Evolutionary conservation across 371 early-diverging fungal species (phyloP).

Genomic region (Paraphysoderma sedebokerense): DNA sequence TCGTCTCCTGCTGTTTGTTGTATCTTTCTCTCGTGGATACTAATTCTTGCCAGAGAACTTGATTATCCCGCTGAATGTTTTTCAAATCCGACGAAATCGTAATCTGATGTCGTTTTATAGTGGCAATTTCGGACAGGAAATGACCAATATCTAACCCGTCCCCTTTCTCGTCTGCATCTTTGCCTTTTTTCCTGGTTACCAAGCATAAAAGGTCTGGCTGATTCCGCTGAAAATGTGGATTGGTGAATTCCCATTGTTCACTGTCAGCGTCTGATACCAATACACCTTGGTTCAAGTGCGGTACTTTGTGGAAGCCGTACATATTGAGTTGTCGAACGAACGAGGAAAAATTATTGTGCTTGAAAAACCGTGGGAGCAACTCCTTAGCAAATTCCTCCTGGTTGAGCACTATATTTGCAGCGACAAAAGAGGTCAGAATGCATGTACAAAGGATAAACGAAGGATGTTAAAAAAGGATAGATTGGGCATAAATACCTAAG

Average conservation of each 20-base stretch:
- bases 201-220: slow-evolving; percentile 62
- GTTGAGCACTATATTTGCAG: slow-evolving; percentile 62
- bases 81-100: slow-evolving; percentile 72
- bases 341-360: slow-evolving; percentile 66
- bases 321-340: slow-evolving; percentile 76
- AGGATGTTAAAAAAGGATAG: too few relatives aligned
- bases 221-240: slow-evolving; percentile 47
- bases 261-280: slow-evolving; percentile 28
- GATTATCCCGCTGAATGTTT: slow-evolving; percentile 70
- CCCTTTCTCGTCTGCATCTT: slow-evolving; percentile 28
- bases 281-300: slow-evolving; percentile 60
- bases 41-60: slow-evolving; percentile 76
- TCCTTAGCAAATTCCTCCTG: slow-evolving; percentile 58
- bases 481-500: too few relatives aligned
- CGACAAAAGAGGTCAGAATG: slow-evolving; percentile 70
- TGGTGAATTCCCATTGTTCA: slow-evolving; percentile 26
- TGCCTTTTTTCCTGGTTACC: slow-evolving; percentile 57
- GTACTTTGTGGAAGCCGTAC: slow-evolving; percentile 56
- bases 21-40: slow-evolving; percentile 51
- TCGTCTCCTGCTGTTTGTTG: slow-evolving; percentile 72
- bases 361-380: slow-evolving; percentile 62
- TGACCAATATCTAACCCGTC: slow-evolving; percentile 14
- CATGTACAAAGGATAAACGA: too few relatives aligned
- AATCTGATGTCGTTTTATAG: slow-evolving; percentile 74
- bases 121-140: slow-evolving; percentile 49